Base-by-base conservation (phyloP, 768 basidiomycete species). In the Termitomyces sp. region DNA sequence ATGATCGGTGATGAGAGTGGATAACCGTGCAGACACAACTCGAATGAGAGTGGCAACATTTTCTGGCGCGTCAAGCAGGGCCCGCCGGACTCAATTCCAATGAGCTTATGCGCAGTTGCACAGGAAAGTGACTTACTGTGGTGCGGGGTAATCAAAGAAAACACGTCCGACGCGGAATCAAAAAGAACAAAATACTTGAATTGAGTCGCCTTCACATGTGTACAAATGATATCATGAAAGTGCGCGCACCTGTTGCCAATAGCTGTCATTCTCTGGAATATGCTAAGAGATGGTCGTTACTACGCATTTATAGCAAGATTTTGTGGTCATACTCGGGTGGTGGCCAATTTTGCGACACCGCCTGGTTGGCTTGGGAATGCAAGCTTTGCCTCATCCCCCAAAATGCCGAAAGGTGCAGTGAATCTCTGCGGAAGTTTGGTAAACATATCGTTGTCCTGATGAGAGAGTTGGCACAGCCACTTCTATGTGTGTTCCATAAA, bases 121-220 rank as follows among this genome's bases (percentile, higher is more conserved):
- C 53, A 20, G 49, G 62, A 37, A 50, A 47, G 53, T 32, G 36
- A 77, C 89, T 63, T 77, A 94, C 92, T 84, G 70, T 96, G 93
- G 66, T 92, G 86, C 0, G 91, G 85, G 3, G 91, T 86, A 66
- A 96, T 88, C 55, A 96, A 83, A 15, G 94, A 91, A 74, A 92
- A 95, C 42, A 95, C 93, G 66, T 96, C 94, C 0, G 92, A 91
- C 1, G 92, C 84, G 8, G 92, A 90, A 77, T 96, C 93, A 71
- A 96, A 96, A 17, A 97, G 79, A 50, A 83, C 74, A 65, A 90
- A 87, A 69, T 90, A 97, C 92, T 95, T 62, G 31, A 43, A 36
- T 49, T 51, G 29, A 45, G 50, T 31, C 60, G 34, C 20, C 59
- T 49, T 32, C 42, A 12, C 34, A 43, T 34, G 42, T 56, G 55